phyloP scores from a whole-genome alignment of 1,139 yeast genomes.

The Schwanniomyces etchellsii region DNA sequence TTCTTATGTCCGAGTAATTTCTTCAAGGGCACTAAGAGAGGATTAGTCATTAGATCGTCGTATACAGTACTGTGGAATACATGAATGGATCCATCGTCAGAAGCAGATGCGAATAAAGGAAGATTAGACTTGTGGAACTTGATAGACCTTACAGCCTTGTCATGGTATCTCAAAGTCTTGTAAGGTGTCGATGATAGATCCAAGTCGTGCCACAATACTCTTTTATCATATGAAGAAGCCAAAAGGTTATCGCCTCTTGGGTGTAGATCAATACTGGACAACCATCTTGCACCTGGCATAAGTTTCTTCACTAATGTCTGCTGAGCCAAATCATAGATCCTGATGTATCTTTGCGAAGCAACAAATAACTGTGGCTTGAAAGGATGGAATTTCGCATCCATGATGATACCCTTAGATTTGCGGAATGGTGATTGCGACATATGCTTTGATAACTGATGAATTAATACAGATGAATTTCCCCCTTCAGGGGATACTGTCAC shows the following conservation, averaged over 20 bases:
- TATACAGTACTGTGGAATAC: constrained; percentile 96
- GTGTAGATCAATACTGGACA: constrained; percentile 86
- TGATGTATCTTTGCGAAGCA: constrained; percentile 86
- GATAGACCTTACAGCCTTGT: constrained; percentile 86
- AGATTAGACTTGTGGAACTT: constrained; percentile 78
- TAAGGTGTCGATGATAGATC: constrained; percentile 88
- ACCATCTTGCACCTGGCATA: constrained; percentile 94
- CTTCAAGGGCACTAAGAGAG: constrained; percentile 92
- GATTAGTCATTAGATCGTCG: constrained; percentile 93
- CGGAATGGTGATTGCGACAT: constrained; percentile 95
- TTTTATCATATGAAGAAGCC: constrained; percentile 90
- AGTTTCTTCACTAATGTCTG: constrained; percentile 80
- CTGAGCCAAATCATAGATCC: constrained; percentile 84
- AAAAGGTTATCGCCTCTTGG: constrained; percentile 93
- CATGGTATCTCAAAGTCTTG: constrained; percentile 91
- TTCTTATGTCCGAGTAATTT: constrained; percentile 90
- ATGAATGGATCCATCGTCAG: constrained; percentile 91
- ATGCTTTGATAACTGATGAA: constrained; percentile 93
- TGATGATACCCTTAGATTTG: constrained; percentile 87
- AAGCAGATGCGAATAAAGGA: constrained; percentile 93
- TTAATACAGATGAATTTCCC: constrained; percentile 81
- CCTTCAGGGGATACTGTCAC: constrained; percentile 91
- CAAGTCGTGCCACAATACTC: constrained; percentile 96
- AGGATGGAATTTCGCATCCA: constrained; percentile 97
- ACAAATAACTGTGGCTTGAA: constrained; percentile 91